Evolutionary conservation across 2,329 filamentous ascomycete genomes (phyloP).

Genomic region (Trichoderma hamatum): DNA sequence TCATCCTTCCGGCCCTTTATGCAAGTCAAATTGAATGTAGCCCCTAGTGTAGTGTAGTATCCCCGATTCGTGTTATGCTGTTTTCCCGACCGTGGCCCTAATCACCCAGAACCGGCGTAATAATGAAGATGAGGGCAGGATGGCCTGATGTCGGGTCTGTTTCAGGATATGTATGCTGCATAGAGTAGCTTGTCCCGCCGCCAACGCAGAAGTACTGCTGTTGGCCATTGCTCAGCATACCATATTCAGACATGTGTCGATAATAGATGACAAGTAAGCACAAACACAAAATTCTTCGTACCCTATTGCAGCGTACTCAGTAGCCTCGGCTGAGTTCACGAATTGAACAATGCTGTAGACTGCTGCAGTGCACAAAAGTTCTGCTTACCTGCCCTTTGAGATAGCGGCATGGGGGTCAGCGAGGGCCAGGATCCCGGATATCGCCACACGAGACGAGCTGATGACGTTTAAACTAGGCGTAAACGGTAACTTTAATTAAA

Average conservation of each 20-base stretch:
- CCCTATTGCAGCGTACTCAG: background rate
- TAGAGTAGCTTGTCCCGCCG: background rate
- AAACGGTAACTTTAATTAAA: background rate
- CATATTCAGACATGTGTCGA: background rate
- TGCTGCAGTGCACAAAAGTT: background rate
- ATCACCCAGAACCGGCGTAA: background rate
- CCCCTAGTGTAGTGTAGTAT: background rate
- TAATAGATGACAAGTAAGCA: background rate
- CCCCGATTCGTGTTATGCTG: background rate
- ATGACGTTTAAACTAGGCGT: background rate
- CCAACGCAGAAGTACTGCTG: background rate
- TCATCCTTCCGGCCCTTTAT: slow-evolving; percentile 1
- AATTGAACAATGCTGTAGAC: background rate
- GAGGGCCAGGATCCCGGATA: slow-evolving; percentile 3
- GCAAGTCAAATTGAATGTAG: slow-evolving; percentile 11
- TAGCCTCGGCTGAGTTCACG: background rate
- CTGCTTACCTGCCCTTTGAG: background rate
- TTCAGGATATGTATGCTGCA: slow-evolving; percentile 4
- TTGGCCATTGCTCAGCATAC: background rate
- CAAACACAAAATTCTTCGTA: background rate
- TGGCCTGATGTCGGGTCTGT: background rate
- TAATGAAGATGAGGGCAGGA: background rate
- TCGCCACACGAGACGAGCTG: background rate
- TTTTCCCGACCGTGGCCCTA: slow-evolving; percentile 9
- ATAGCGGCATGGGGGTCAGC: background rate